A percentile compares a stretch with the other conserved stretches of the same genome.
phyloP scores from a whole-genome alignment of 495 filamentous ascomycete genomes.

The Lasiosphaeriaceae sp. region DNA sequence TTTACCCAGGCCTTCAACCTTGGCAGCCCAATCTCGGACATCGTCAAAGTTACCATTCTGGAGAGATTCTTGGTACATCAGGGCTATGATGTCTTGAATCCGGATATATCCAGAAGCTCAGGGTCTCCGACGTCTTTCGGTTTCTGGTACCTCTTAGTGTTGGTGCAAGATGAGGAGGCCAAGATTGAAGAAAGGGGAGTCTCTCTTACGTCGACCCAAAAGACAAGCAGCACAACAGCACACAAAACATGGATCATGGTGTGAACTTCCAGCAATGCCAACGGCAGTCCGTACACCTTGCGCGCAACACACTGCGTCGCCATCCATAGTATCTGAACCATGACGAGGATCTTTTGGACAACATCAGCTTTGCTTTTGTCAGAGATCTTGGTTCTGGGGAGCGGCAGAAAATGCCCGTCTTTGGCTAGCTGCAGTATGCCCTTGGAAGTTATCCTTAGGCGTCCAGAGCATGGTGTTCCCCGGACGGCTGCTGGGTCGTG shows the following conservation, averaged over 20 bases:
- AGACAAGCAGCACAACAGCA: slow-evolving; percentile 27
- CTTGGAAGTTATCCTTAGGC: no score
- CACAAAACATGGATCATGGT: slow-evolving; percentile 35
- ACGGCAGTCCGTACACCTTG: slow-evolving; percentile 16
- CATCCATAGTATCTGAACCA: slow-evolving; percentile 6
- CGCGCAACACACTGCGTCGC: slow-evolving; percentile 23
- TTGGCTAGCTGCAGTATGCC: no score
- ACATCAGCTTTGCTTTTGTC: background rate
- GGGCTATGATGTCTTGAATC: no score
- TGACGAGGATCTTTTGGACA: background rate
- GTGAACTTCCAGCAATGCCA: slow-evolving; percentile 34
- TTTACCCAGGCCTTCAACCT: no score
- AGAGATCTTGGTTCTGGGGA: background rate
- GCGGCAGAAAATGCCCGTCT: no score
- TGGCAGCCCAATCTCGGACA: no score
- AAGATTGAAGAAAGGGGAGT: background rate
- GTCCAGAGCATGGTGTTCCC: no score
- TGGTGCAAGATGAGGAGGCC: no score
- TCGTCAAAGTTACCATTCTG: no score
- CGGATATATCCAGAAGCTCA: no score
- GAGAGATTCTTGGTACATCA: no score
- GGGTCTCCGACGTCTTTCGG: no score
- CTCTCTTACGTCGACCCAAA: slow-evolving; percentile 17
- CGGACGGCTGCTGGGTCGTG: background rate
- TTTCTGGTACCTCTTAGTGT: background rate